A percentile compares a stretch with the other conserved stretches of the same genome.
phyloP scores from a whole-genome alignment of 2,329 filamentous ascomycete genomes.

The Mycosphaerella sp. region DNA sequence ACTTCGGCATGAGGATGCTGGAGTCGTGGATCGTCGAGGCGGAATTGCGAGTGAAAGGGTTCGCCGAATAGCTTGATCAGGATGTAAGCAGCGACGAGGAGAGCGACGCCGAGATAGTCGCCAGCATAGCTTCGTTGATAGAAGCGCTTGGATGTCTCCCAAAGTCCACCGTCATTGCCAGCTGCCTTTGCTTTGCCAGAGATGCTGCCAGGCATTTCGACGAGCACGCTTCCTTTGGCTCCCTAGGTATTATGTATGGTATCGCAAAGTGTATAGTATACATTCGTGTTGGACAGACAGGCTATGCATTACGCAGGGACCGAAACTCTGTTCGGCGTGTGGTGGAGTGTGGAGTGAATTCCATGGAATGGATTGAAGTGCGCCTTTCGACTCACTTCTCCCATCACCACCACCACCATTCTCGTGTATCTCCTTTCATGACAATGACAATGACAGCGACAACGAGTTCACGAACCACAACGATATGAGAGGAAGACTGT shows the following conservation, averaged over 20 bases:
- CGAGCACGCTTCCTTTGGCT: no score
- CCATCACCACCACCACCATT: not conserved
- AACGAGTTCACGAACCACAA: not conserved
- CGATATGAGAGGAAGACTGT: not conserved
- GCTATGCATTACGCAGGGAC: no score
- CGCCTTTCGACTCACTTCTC: not conserved
- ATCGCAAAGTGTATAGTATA: no score
- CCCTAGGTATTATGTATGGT: no score
- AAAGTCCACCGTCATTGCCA: constrained; percentile 12
- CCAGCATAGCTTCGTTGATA: constrained; percentile 71
- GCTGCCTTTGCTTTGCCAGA: constrained; percentile 10
- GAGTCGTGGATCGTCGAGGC: constrained; percentile 74
- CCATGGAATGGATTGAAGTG: not conserved
- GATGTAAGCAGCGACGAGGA: constrained; percentile 63
- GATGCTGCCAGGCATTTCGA: constrained; percentile 6
- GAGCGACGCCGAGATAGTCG: constrained; percentile 73
- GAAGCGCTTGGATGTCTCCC: constrained; percentile 22
- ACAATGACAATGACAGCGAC: not conserved
- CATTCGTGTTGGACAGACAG: no score
- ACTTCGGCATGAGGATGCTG: constrained; percentile 78
- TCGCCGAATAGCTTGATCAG: constrained; percentile 59
- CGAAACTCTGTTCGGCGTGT: no score
- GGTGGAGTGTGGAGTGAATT: not conserved
- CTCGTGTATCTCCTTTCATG: not conserved
- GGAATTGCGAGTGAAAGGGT: constrained; percentile 94